Evolutionary conservation across 495 filamentous ascomycete species (phyloP).

Genomic region (Pseudoneurospora amorphoporcata): DNA sequence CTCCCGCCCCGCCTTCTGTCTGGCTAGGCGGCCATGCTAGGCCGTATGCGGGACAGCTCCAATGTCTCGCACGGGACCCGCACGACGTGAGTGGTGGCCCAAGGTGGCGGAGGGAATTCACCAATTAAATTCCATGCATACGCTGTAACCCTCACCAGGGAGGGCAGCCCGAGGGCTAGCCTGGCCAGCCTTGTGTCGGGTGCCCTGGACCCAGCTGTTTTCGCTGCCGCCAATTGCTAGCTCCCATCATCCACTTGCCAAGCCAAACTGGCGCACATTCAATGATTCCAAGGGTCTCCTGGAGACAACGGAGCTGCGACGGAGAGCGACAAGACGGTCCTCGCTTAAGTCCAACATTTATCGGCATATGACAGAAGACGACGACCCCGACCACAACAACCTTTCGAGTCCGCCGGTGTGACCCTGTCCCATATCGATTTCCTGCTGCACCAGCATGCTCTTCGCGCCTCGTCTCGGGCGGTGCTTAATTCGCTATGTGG

Average conservation of each 20-base stretch:
- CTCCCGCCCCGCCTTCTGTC: neutral
- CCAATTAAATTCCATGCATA: neutral
- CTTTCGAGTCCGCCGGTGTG: neutral
- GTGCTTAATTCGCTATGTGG: conserved; percentile 52
- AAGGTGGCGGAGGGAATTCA: neutral
- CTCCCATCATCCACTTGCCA: neutral
- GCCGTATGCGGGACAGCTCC: neutral
- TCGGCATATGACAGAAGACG: neutral
- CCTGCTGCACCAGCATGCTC: neutral
- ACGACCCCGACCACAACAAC: neutral
- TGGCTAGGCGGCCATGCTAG: neutral
- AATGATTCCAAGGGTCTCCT: neutral
- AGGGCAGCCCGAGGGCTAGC: neutral
- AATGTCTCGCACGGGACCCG: neutral
- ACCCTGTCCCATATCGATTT: neutral
- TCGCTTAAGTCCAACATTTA: neutral
- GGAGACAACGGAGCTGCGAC: neutral
- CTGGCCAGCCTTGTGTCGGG: neutral
- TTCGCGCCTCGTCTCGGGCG: neutral
- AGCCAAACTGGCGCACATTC: neutral
- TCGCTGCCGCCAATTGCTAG: neutral
- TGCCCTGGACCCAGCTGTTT: neutral
- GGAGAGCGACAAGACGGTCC: neutral
- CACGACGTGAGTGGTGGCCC: neutral
- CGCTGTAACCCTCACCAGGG: neutral